Percentiles rank a stretch among this genome's conserved stretches.
These are phyloP conservation scores for Kodamaea suecica DNA, from an alignment of 1,139 yeast genomes.

Conservation along the genomic window DNA sequence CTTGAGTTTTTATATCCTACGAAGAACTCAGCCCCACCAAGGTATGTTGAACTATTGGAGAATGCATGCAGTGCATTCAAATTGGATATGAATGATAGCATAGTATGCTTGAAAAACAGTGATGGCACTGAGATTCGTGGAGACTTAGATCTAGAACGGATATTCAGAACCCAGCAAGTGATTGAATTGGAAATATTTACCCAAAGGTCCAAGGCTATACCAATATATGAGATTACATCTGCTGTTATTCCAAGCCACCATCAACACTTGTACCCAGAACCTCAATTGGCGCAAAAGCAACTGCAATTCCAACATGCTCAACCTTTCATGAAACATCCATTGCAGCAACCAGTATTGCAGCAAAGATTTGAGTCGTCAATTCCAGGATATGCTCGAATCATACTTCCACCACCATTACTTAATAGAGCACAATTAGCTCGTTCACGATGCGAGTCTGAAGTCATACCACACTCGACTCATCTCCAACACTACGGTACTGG, in stretches of 20 bases:
- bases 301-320: conserved; percentile 1
- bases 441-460: conserved; percentile 10
- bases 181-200: conserved; percentile 39
- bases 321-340: conserved; percentile 1
- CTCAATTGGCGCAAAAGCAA: conserved; percentile 1
- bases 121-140: conserved; percentile 26
- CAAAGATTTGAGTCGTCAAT: neutral
- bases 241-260: conserved; percentile 25
- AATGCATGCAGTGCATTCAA: conserved; percentile 70
- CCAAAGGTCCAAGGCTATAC: conserved; percentile 31
- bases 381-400: conserved; percentile 12
- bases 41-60: conserved; percentile 61
- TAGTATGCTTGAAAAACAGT: conserved; percentile 14
- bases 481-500: conserved; percentile 7
- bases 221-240: conserved; percentile 36
- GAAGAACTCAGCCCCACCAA: conserved; percentile 63
- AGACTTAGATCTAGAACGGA: conserved; percentile 36
- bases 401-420: conserved; percentile 33
- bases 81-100: conserved; percentile 11
- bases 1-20: conserved; percentile 62
- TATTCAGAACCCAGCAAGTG: conserved; percentile 26
- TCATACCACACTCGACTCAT: conserved; percentile 9
- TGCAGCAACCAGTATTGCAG: neutral
- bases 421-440: conserved; percentile 12
- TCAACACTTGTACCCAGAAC: conserved; percentile 9